Percentiles rank a stretch among this genome's conserved stretches.
Conservation (phyloP, 2,329 filamentous ascomycete genomes). For the Exophiala mesophila region DNA sequence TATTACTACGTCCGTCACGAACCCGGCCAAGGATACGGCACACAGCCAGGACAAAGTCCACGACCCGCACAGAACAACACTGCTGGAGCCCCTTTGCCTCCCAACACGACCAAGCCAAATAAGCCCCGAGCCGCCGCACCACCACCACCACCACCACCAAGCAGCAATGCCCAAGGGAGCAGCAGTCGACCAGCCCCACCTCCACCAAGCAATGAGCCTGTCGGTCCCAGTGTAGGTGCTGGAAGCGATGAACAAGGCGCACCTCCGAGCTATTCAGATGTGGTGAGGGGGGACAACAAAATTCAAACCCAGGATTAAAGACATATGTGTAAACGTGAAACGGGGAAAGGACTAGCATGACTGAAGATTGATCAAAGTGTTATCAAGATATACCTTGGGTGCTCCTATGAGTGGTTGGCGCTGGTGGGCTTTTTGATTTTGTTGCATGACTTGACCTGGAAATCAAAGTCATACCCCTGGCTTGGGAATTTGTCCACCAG, state of each 20-base stretch:
- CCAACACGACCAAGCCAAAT: conserved; percentile 24
- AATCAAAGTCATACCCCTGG: too few species aligned
- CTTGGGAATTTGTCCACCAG: too few species aligned
- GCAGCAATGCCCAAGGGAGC: conserved; percentile 30
- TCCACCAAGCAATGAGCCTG: conserved; percentile 26
- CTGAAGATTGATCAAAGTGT: too few species aligned
- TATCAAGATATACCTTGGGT: too few species aligned
- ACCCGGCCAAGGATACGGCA: conserved; percentile 38
- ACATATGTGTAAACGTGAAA: not conserved
- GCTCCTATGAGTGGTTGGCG: too few species aligned
- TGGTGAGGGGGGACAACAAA: conserved; percentile 85
- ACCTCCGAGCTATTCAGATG: conserved; percentile 86
- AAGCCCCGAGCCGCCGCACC: conserved; percentile 22
- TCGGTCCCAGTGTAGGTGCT: conserved; percentile 30
- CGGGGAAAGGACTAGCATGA: too few species aligned
- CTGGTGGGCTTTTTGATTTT: too few species aligned
- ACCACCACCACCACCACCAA: too few species aligned
- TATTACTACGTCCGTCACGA: conserved; percentile 69
- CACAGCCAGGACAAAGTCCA: conserved; percentile 33
- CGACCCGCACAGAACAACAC: conserved; percentile 29
- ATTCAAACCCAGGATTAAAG: conserved; percentile 65
- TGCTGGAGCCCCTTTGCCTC: conserved; percentile 14
- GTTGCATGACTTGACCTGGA: too few species aligned
- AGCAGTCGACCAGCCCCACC: conserved; percentile 28
- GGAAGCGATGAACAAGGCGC: conserved; percentile 45